Percentiles rank a stretch among this genome's conserved stretches.
Conservation (phyloP, 192 early-diverging fungal genomes). For the Obelidium mucronatum region DNA sequence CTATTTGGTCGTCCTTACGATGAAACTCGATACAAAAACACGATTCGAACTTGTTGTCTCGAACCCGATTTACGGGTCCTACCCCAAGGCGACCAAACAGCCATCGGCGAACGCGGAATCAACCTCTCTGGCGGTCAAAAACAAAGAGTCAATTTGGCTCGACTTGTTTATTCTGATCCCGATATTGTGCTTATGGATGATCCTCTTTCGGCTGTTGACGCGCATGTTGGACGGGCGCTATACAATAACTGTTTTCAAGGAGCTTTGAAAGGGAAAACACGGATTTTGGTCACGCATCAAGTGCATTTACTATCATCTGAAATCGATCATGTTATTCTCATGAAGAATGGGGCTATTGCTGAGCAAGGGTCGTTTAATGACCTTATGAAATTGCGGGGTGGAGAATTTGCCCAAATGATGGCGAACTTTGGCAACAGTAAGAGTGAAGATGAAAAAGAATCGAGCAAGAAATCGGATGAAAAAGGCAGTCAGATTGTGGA, state of each 20-base stretch:
- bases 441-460: slow-evolving; percentile 40
- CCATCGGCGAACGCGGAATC: slow-evolving; percentile 62
- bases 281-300: slow-evolving; percentile 85
- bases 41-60: slow-evolving; percentile 73
- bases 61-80: slow-evolving; percentile 71
- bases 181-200: slow-evolving; percentile 55
- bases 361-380: slow-evolving; percentile 70
- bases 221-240: slow-evolving; percentile 68
- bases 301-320: slow-evolving; percentile 75
- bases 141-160: slow-evolving; percentile 79
- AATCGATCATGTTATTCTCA: slow-evolving; percentile 72
- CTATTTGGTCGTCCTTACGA: slow-evolving; percentile 73
- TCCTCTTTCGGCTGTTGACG: slow-evolving; percentile 54
- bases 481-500: background rate
- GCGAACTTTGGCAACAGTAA: slow-evolving; percentile 19
- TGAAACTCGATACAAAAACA: slow-evolving; percentile 62
- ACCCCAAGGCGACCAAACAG: slow-evolving; percentile 68
- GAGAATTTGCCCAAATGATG: slow-evolving; percentile 68
- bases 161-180: slow-evolving; percentile 79
- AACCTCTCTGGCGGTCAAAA: slow-evolving; percentile 77
- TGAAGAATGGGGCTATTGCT: slow-evolving; percentile 74
- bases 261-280: slow-evolving; percentile 73
- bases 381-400: slow-evolving; percentile 59
- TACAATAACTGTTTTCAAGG: slow-evolving; percentile 79
- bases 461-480: slow-evolving; percentile 21